Percentiles rank a stretch among this genome's conserved stretches.
Evolutionary conservation across 2,329 filamentous ascomycete species (phyloP).

Genomic region (Fusarium mangiferae): DNA sequence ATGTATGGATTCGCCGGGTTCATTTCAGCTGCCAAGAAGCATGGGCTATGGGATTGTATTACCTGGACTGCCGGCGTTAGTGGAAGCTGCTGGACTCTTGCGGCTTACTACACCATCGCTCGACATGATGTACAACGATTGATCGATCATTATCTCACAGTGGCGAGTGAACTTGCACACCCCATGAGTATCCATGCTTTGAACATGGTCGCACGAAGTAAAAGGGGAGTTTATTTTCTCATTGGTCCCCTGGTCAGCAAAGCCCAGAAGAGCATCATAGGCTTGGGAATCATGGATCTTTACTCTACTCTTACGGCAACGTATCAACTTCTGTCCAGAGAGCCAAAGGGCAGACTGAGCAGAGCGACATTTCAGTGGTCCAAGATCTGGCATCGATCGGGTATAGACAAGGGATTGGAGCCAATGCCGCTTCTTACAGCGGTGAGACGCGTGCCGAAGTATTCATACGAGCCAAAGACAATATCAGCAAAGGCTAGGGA

Average conservation of each 20-base stretch:
- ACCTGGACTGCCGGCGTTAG: slow-evolving; percentile 39
- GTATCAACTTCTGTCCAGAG: slow-evolving; percentile 26
- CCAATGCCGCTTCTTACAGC: slow-evolving; percentile 39
- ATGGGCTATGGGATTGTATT: slow-evolving; percentile 33
- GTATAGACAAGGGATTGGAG: slow-evolving; percentile 18
- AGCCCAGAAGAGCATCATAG: slow-evolving; percentile 39
- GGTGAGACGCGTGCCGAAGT: slow-evolving; percentile 28
- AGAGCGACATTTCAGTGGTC: slow-evolving; percentile 38
- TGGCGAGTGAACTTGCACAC: slow-evolving; percentile 33
- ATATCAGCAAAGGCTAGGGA: neutral
- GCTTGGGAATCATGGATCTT: slow-evolving; percentile 37
- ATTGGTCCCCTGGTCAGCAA: slow-evolving; percentile 35
- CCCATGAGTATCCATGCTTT: slow-evolving; percentile 34
- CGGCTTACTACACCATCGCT: slow-evolving; percentile 39
- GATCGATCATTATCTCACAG: slow-evolving; percentile 28
- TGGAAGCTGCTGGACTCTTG: slow-evolving; percentile 41
- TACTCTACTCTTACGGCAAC: slow-evolving; percentile 37
- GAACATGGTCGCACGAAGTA: slow-evolving; percentile 26
- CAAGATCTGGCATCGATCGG: slow-evolving; percentile 29
- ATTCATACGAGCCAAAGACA: slow-evolving; percentile 21
- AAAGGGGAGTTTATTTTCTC: slow-evolving; percentile 33
- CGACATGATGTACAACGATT: slow-evolving; percentile 23
- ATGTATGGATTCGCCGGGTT: slow-evolving; percentile 41
- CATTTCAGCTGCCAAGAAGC: slow-evolving; percentile 26
- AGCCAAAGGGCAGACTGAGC: slow-evolving; percentile 24